Percentiles rank a stretch among this genome's conserved stretches.
phyloP scores from a whole-genome alignment of 345 rosid species.

The Geranium brycei region DNA sequence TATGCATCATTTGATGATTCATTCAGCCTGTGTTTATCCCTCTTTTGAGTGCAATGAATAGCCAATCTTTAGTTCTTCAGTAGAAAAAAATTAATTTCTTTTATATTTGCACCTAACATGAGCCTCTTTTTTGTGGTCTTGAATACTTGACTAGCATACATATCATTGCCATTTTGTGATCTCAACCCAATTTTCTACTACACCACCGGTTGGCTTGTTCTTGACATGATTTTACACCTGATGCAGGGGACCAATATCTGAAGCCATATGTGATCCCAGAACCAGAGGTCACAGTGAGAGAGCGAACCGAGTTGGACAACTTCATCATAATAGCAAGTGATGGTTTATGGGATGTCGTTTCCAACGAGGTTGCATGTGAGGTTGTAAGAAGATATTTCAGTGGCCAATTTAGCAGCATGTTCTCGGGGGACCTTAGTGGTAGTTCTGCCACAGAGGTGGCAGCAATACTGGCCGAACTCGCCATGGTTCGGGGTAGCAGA shows the following conservation, averaged over 20 bases:
- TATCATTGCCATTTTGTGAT: too few relatives aligned
- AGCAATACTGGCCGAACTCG: slow-evolving; percentile 34
- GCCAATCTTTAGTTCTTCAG: too few relatives aligned
- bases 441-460: slow-evolving; percentile 33
- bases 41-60: too few relatives aligned
- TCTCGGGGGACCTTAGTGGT: slow-evolving; percentile 1
- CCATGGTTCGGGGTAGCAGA: slow-evolving; percentile 42
- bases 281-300: slow-evolving; percentile 20
- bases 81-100: too few relatives aligned
- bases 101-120: too few relatives aligned
- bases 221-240: background rate
- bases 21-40: too few relatives aligned
- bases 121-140: too few relatives aligned
- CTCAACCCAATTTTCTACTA: too few relatives aligned
- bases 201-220: too few relatives aligned
- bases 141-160: too few relatives aligned
- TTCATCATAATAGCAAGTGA: slow-evolving; percentile 23
- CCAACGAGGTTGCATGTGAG: slow-evolving; percentile 24
- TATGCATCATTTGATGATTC: too few relatives aligned
- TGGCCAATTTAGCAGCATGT: slow-evolving; percentile 6
- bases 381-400: slow-evolving; percentile 14
- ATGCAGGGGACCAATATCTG: slow-evolving; percentile 22
- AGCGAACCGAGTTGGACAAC: slow-evolving; percentile 13
- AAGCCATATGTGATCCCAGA: slow-evolving; percentile 18
- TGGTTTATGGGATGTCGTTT: slow-evolving; percentile 32